phyloP scores from a whole-genome alignment of 768 basidiomycete genomes.

The Tulasnella sp. region DNA sequence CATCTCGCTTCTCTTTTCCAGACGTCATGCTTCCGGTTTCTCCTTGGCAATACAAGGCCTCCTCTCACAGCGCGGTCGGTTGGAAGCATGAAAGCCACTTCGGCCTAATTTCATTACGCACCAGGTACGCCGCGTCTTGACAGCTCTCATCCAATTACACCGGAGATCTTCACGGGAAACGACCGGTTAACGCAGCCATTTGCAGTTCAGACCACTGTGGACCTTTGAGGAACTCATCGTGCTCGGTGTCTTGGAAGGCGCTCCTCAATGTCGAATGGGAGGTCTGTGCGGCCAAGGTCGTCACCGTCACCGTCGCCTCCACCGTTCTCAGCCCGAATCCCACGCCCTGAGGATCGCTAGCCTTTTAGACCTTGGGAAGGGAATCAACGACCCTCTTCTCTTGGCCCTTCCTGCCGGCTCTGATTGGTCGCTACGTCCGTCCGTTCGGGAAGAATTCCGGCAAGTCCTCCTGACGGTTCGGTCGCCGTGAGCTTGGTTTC shows the following conservation, averaged over 20 bases:
- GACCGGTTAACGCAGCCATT: not conserved
- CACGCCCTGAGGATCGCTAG: not conserved
- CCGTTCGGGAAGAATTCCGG: not conserved
- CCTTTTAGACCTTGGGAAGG: not conserved
- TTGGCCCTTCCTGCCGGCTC: not conserved
- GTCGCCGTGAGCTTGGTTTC: not conserved
- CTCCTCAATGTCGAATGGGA: not conserved
- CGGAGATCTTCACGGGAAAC: not conserved
- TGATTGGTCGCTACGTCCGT: not conserved
- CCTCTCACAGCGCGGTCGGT: not conserved
- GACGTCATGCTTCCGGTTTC: not conserved
- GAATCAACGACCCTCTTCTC: not conserved
- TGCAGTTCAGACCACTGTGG: not conserved
- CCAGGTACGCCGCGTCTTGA: not conserved
- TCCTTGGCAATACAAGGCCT: not conserved
- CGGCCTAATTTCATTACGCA: not conserved
- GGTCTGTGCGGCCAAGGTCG: not conserved
- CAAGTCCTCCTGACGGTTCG: not conserved
- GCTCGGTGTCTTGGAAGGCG: not conserved
- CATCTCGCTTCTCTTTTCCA: not conserved
- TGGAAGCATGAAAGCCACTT: not conserved
- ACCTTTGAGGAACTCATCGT: not conserved
- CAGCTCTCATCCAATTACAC: not conserved
- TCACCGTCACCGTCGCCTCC: not conserved
- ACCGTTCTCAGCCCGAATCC: not conserved